Percentiles rank a stretch among this genome's conserved stretches.
Conservation (phyloP, 2,329 filamentous ascomycete genomes). For the Venturia oleaginea region DNA sequence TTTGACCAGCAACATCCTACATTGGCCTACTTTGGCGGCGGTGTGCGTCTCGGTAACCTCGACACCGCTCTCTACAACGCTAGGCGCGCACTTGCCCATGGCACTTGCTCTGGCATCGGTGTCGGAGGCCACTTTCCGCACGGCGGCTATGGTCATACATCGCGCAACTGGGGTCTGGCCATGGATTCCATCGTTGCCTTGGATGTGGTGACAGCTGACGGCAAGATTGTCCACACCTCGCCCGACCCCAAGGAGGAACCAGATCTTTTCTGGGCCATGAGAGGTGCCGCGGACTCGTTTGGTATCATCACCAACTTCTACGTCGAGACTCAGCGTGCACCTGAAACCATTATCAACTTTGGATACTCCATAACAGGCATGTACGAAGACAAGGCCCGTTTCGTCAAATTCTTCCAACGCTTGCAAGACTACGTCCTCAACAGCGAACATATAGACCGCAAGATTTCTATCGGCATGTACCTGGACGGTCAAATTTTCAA, state of each 20-base stretch:
- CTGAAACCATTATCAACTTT: slow-evolving; percentile 46
- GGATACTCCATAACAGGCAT: not conserved
- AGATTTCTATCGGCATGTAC: slow-evolving; percentile 34
- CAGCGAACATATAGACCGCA: slow-evolving; percentile 31
- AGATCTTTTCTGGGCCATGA: slow-evolving; percentile 50
- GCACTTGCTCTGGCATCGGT: slow-evolving; percentile 48
- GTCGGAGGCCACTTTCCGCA: slow-evolving; percentile 46
- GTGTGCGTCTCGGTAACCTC: slow-evolving; percentile 38
- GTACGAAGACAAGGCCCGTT: slow-evolving; percentile 2
- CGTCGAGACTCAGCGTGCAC: slow-evolving; percentile 47
- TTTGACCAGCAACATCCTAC: slow-evolving; percentile 22
- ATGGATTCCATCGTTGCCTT: slow-evolving; percentile 48
- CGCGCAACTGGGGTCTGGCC: slow-evolving; percentile 49
- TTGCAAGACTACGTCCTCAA: slow-evolving; percentile 34
- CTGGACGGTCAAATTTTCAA: slow-evolving; percentile 28
- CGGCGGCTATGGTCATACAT: slow-evolving; percentile 51
- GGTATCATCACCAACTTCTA: slow-evolving; percentile 51
- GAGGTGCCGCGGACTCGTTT: slow-evolving; percentile 48
- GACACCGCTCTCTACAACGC: slow-evolving; percentile 27
- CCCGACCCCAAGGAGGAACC: slow-evolving; percentile 32
- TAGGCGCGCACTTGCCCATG: slow-evolving; percentile 38
- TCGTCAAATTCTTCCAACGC: slow-evolving; percentile 26
- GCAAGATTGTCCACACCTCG: slow-evolving; percentile 31
- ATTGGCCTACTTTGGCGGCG: slow-evolving; percentile 39
- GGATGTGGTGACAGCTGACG: slow-evolving; percentile 49